Evolutionary conservation across 2,329 filamentous ascomycete species (phyloP), one percentile per base, ranked within the genome.

Genomic region (Fusarium praegraminearum): DNA sequence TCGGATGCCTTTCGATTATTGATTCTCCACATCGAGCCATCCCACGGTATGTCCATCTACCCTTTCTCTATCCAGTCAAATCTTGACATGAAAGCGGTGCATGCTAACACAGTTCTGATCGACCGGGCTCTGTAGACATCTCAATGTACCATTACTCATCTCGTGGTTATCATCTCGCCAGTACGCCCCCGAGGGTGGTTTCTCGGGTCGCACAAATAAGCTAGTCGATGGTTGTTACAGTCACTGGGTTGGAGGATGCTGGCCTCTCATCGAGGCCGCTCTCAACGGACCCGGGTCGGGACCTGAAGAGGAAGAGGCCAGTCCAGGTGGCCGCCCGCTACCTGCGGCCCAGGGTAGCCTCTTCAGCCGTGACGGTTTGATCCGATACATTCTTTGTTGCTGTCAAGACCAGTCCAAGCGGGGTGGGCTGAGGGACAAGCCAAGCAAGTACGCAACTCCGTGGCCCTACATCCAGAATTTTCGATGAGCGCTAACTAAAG

Each of bases 191-290:
- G 96, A 98, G 79, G 94, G 94, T 69, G 96, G 96, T 36, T 94
- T 97, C 77, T 92, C 93, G 41, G 96, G 96, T 65, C 91, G 96
- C 73, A 97, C 95, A 30, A 98, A 98, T 85, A 99, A 99, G 82
- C 86, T 99, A 33, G 96, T 98, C 33, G 96, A 99, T 79, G 96
- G 95, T 46, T 99, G 96, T 82, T 99, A 99, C 83, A 97, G 93
- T 78, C 95, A 98, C 80, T 99, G 96, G 96, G 91, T 97, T 35
- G 96, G 96, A 57, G 92, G 92, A 57, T 98, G 94, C 82, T 99
- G 94, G 93, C 91, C 95, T 46, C 82, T 99, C 70, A 85, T 98
- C 72, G 92, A 98, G 82, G 93, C 93, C 60, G 90, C 90, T 57
- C 81, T 96, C 61, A 86, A 87, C 71, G 87, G 86, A 30, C 83